Base-by-base conservation (phyloP, 805 yeast genomes). In the Lipomyces japonicus region DNA sequence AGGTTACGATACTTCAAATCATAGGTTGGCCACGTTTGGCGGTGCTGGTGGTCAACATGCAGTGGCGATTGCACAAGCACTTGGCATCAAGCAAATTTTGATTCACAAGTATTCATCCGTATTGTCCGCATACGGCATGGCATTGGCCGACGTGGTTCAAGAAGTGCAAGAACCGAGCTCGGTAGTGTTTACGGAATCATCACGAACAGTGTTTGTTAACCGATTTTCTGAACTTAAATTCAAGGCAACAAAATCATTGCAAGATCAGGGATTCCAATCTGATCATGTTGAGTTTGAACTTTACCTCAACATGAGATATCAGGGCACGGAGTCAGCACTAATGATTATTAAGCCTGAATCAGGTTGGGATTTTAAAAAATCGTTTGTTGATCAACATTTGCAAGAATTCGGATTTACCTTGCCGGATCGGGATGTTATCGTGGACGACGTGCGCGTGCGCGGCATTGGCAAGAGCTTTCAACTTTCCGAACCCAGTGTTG, bases 41-140 rank as follows among this genome's bases (percentile, higher is more conserved):
- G 96, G 96, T 42, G 95, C 95, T 23, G 96, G 96, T 46, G 96
- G 96, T 6, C 96, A 88, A 68, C 90, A 86, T 66, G 90, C 93
- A 2, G 81, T 78, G 42, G 81, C 85, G 7, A 81, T 88, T 31
- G 95, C 95, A 1, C 74, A 78, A 50, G 74, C 77, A 23, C 71
- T 88, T 53, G 89, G 89, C 6, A 84, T 88, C 42, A 65, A 72
- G 10, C 77, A 79, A 25, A 84, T 88, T 5, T 67, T 86, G 30
- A 81, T 85, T 23, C 95, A 88, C 68, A 77, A 83, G 64, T 85
- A 85, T 65, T 86, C 95, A 2, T 86, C 95, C 0, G 79, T 88
- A 37, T 71, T 88, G 9, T 85, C 95, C 1, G 95, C 96, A 0
- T 88, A 84, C 63, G 96, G 96, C 54, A 88, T 88, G 72, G 80